Evolutionary conservation across 352 stramenopile genomes (phyloP).

Genomic region (Globisporangium echinulatum): DNA sequence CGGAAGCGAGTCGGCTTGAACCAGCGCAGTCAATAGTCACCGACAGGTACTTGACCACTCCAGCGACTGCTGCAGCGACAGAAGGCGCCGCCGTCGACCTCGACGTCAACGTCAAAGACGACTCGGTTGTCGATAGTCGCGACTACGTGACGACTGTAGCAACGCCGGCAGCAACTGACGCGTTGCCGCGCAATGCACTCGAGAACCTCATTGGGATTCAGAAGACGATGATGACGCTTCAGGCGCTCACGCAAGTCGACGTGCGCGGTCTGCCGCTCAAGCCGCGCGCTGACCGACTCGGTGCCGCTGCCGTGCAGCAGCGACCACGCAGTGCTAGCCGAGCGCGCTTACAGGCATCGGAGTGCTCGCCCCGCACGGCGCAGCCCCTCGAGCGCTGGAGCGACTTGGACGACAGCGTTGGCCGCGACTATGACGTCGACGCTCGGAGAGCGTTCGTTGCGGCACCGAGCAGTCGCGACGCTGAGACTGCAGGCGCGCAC

Average conservation of each 20-base stretch:
- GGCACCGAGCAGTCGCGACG: too few species aligned
- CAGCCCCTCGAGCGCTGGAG: background rate
- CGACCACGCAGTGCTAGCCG: background rate
- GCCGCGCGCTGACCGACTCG: background rate
- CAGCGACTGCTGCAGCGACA: too few species aligned
- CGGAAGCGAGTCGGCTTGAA: too few species aligned
- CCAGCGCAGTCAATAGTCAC: too few species aligned
- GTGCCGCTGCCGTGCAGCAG: background rate
- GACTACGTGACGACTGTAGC: background rate
- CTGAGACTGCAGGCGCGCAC: too few species aligned
- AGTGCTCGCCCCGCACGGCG: background rate
- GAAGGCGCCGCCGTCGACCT: too few species aligned
- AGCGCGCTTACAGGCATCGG: background rate
- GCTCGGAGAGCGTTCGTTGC: too few species aligned
- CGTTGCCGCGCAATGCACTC: constrained; percentile 8
- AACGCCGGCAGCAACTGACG: background rate
- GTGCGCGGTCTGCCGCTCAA: constrained; percentile 12
- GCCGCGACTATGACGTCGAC: too few species aligned
- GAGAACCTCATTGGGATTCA: constrained; percentile 13
- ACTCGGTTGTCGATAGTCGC: background rate
- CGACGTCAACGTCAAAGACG: background rate
- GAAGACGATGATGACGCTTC: constrained; percentile 9
- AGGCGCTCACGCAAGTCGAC: constrained; percentile 9
- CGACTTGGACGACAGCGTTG: too few species aligned
- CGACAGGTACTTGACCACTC: too few species aligned